These are phyloP conservation scores for Talinum fruticosum DNA, from an alignment of 148 eudicot genomes.

Conservation along the genomic window DNA sequence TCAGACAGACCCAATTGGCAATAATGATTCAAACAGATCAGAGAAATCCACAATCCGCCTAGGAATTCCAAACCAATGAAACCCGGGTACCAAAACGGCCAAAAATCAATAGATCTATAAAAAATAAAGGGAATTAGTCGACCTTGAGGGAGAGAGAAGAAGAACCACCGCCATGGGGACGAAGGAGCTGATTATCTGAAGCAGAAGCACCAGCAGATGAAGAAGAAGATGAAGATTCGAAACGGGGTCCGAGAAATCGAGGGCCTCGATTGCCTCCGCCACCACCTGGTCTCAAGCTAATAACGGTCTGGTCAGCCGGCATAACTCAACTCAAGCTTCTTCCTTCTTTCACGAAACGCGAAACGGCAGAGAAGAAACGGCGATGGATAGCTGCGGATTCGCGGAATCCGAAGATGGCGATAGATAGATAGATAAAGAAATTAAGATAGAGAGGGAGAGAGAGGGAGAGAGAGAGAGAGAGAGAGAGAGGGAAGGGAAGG, in stretches of 20 bases:
- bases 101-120: constrained; percentile 9
- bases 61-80: constrained; percentile 8
- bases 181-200: constrained; percentile 56
- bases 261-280: constrained; percentile 63
- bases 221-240: constrained; percentile 45
- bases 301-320: constrained; percentile 90
- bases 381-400: not conserved
- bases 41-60: constrained; percentile 6
- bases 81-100: constrained; percentile 11
- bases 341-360: not conserved
- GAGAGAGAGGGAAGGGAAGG: not conserved
- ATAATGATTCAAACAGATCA: constrained; percentile 18
- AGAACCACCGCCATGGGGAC: constrained; percentile 63
- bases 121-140: constrained; percentile 25
- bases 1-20: not conserved
- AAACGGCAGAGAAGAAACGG: not conserved
- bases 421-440: not conserved
- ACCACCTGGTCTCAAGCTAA: constrained; percentile 92
- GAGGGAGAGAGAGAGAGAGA: not conserved
- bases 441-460: not conserved
- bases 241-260: constrained; percentile 63
- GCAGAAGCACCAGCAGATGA: constrained; percentile 28
- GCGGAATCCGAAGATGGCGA: constrained; percentile 13
- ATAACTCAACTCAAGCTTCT: constrained; percentile 39
- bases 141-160: constrained; percentile 54